Evolutionary conservation across 768 basidiomycete species (phyloP), one percentile per base, ranked within the genome.

Genomic region (Kwoniella pini): DNA sequence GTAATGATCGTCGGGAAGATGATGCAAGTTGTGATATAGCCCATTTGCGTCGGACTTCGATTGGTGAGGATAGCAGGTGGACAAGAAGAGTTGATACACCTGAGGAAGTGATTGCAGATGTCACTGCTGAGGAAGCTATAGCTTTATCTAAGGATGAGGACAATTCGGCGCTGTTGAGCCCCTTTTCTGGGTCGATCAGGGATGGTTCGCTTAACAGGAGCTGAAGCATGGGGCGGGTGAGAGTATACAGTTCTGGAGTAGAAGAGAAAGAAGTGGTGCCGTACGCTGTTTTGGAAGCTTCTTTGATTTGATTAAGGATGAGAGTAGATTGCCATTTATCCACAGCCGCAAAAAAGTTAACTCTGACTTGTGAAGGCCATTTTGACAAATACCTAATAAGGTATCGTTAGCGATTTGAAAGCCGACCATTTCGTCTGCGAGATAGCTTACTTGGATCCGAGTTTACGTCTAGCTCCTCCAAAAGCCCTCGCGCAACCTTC

Each of bases 311-410:
- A n/a, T 81, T 77, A 10, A 86, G 70, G 4, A 88, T 82, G 24
- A 83, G 71, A 10, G 76, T 63, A 2, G 84, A 76, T 69, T 91
- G 87, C 86, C 88, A 92, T 31, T 79, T 76, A 56, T 87, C 85
- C 45, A 91, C 85, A 22, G 77, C 83, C 17, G 66, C 64, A 71
- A 86, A 88, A 75, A 94, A 93, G 33, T 76, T 77, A 19, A 79
- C 75, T 51, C 88, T 72, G 36, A 84, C 77, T 81, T 80, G 17
- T 1, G 64, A 13, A 0, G 81, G 68, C 74, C 88, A 91, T 2
- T 85, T 85, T 13, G 84, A 86, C 67, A 93, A 86, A 76, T 88
- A 93, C 56, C 90, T 93, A 36, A n/a, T n/a, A n/a, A n/a, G n/a
- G n/a, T n/a, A n/a, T n/a, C n/a, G n/a, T n/a, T n/a, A n/a, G n/a